Base-by-base conservation (phyloP, 257 asterid species). In the Fraxinus cuspidata region DNA sequence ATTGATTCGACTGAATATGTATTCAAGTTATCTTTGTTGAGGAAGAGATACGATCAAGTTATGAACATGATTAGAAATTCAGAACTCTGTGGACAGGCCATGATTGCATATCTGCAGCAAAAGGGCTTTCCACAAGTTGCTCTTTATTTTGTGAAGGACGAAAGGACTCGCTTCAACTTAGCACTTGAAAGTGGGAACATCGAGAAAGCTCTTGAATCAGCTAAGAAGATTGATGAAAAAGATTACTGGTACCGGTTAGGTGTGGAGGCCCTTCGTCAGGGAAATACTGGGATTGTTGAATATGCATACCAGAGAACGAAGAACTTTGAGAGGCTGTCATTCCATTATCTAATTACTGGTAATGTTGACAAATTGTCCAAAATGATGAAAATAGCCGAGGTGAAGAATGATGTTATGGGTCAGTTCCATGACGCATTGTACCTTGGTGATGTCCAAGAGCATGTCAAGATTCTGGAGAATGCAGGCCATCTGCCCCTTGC, bases 101-200 rank as follows among this genome's bases (percentile, higher is more conserved):
- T 95, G 98, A 93, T 95, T 80, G 97, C 99, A 5, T 95, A 95
- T 84, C 85, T 95, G 76, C 99, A 95, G 89, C 99, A 95, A 88
- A 95, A 95, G 86, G 99, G 99, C 64, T 95, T 95, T 79, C 99
- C 98, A 5, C 98, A 93, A 88, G 97, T 95, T 72, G 99, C 99
- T 73, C 88, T 95, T 76, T 90, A 93, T 91, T 95, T 95, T 71
- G 99, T 95, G 78, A 95, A 95, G 88, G 99, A 95, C 77, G 99
- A 93, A 84, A 87, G 90, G 47, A 90, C 92, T 64, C 92, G 98
- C 68, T 95, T 95, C 87, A 90, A 90, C 86, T 84, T 94, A 71
- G 99, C 98, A 77, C 93, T 94, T 63, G 97, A 92, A 79, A 91
- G 97, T 49, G 98, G 98, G 70, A 94, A 91, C 89, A 94, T 95